These are phyloP conservation scores for Dictyostelium capitatum DNA, from an alignment of 78 protist species.

Conservation along the genomic window DNA sequence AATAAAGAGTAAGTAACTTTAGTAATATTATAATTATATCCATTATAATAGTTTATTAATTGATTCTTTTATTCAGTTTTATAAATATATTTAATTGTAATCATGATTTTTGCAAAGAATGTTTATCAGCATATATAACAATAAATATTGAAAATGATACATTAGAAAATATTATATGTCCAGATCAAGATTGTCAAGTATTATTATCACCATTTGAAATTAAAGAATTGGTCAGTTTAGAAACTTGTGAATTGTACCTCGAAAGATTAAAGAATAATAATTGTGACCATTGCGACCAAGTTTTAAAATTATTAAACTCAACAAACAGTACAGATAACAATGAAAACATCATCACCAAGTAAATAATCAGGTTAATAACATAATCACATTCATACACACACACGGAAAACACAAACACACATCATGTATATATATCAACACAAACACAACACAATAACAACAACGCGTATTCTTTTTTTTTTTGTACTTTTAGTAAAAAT, in stretches of 20 bases:
- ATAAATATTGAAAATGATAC: slow-evolving; percentile 17
- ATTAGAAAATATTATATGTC: slow-evolving; percentile 7
- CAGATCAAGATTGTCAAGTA: slow-evolving; percentile 33
- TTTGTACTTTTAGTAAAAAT: no score
- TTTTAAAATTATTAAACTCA: slow-evolving; percentile 7
- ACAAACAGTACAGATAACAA: neutral
- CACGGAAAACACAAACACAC: neutral
- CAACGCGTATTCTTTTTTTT: no score
- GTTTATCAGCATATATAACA: slow-evolving; percentile 24
- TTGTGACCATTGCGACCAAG: slow-evolving; percentile 33
- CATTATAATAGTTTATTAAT: neutral
- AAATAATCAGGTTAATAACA: neutral
- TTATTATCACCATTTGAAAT: slow-evolving; percentile 8
- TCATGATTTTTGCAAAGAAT: slow-evolving; percentile 20
- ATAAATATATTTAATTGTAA: slow-evolving; percentile 21
- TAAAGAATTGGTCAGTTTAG: neutral
- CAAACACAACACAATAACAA: no score
- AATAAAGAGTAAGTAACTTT: neutral
- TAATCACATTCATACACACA: no score
- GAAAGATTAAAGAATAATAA: slow-evolving; percentile 4
- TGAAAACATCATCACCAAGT: neutral
- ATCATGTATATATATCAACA: neutral
- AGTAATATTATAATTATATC: neutral
- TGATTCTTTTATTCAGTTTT: neutral
- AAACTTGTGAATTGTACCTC: neutral